These are phyloP conservation scores for Bipolaris gigantea DNA, from an alignment of 2,329 filamentous ascomycete species.

Conservation along the genomic window DNA sequence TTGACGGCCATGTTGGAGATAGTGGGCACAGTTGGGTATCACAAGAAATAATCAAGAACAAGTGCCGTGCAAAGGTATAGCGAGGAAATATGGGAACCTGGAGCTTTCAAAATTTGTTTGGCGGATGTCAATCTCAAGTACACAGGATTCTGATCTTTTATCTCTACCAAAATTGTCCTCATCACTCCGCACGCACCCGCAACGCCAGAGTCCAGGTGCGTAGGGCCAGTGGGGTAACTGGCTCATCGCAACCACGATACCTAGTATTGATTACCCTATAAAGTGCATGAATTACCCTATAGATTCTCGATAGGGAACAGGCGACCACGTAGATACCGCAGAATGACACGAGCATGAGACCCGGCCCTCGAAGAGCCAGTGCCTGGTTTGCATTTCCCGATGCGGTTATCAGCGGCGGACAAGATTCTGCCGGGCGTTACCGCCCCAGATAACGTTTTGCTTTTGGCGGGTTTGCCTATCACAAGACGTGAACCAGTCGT, in stretches of 20 bases:
- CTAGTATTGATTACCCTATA: slow-evolving; percentile 43
- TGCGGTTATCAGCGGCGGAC: slow-evolving; percentile 36
- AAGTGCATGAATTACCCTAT: slow-evolving; percentile 38
- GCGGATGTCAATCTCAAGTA: neutral
- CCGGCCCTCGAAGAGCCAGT: slow-evolving; percentile 17
- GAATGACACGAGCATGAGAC: slow-evolving; percentile 32
- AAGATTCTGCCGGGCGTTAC: slow-evolving; percentile 28
- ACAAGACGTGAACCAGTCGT: slow-evolving; percentile 9
- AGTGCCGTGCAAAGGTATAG: neutral
- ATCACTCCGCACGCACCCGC: slow-evolving; percentile 31
- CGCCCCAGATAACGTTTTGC: slow-evolving; percentile 15
- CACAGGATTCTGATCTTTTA: slow-evolving; percentile 15
- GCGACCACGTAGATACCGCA: slow-evolving; percentile 21
- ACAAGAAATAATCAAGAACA: slow-evolving; percentile 11
- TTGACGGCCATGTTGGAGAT: slow-evolving; percentile 31
- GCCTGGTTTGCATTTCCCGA: slow-evolving; percentile 34
- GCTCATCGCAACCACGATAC: slow-evolving; percentile 16
- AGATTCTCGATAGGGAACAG: slow-evolving; percentile 35
- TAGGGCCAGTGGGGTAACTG: slow-evolving; percentile 15
- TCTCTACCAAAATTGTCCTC: slow-evolving; percentile 18
- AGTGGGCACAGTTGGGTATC: slow-evolving; percentile 9
- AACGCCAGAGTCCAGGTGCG: slow-evolving; percentile 15
- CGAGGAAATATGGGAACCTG: neutral
- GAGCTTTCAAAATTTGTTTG: slow-evolving; percentile 1
- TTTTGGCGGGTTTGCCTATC: slow-evolving; percentile 23